These are phyloP conservation scores for Straminergon stramineum DNA, from an alignment of 225 moss, liverwort and hornwort genomes.

Conservation along the genomic window DNA sequence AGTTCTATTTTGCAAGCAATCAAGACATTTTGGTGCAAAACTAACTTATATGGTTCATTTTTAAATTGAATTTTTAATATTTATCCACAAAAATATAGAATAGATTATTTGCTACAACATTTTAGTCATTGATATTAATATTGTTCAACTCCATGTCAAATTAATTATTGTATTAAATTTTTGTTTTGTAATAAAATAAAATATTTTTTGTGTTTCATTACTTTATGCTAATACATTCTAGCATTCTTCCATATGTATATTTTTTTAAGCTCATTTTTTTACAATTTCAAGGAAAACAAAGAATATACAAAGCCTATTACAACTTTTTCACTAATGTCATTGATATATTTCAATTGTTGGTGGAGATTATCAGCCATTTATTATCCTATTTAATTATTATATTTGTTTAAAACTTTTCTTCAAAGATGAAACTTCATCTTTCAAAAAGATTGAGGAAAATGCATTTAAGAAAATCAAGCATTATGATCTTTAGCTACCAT, in stretches of 20 bases:
- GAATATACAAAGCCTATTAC: background rate
- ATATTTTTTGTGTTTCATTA: background rate
- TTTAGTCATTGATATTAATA: background rate
- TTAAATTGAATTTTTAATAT: background rate
- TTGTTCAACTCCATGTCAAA: background rate
- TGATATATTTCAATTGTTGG: background rate
- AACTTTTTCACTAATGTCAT: background rate
- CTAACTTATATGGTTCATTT: background rate
- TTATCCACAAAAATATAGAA: background rate
- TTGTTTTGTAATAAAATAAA: background rate
- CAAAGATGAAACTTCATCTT: background rate
- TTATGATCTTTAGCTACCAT: fast-evolving
- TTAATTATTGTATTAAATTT: too few relatives aligned
- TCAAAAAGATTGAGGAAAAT: background rate
- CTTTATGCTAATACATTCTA: background rate
- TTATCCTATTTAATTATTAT: background rate
- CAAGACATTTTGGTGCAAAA: background rate
- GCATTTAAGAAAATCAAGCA: background rate
- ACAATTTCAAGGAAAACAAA: background rate
- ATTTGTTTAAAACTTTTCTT: fast-evolving
- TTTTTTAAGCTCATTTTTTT: background rate
- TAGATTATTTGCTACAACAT: background rate
- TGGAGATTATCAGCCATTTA: background rate
- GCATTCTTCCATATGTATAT: fast-evolving
- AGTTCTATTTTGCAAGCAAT: fast-evolving